Conservation (phyloP, 2,329 filamentous ascomycete species). For the Paradendryphiella salina region DNA sequence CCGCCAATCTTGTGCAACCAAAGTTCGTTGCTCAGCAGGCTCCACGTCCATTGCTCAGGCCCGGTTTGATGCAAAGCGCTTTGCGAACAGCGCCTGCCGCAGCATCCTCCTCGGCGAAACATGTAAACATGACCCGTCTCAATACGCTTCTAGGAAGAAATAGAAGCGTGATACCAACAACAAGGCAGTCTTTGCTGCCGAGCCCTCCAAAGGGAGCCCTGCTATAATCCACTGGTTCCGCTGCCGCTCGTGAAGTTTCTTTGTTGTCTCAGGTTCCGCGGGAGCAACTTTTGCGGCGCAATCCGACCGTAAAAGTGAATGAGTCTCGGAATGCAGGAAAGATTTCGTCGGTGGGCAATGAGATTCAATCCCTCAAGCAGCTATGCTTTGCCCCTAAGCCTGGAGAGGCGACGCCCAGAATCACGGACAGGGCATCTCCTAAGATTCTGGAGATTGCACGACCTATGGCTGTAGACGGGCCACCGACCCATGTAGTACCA, state of each 20-base stretch:
- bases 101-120: conserved; percentile 1
- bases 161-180: not conserved
- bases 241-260: not conserved
- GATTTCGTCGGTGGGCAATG: not conserved
- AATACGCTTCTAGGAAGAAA: conserved; percentile 5
- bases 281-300: not conserved
- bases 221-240: not conserved
- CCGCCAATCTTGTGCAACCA: not conserved
- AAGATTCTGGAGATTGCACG: not conserved
- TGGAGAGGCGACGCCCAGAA: not conserved
- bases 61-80: not conserved
- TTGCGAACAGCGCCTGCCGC: not conserved
- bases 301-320: not conserved
- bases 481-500: not conserved
- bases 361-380: not conserved
- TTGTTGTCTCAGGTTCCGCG: not conserved
- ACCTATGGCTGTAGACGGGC: not conserved
- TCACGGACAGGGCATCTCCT: not conserved
- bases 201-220: not conserved
- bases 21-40: not conserved
- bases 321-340: not conserved
- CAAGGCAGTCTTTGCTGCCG: not conserved
- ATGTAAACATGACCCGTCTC: conserved; percentile 8
- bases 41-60: not conserved
- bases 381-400: not conserved